phyloP scores from a whole-genome alignment of 108 stramenopile species.

The Cylindrotheca closterium region DNA sequence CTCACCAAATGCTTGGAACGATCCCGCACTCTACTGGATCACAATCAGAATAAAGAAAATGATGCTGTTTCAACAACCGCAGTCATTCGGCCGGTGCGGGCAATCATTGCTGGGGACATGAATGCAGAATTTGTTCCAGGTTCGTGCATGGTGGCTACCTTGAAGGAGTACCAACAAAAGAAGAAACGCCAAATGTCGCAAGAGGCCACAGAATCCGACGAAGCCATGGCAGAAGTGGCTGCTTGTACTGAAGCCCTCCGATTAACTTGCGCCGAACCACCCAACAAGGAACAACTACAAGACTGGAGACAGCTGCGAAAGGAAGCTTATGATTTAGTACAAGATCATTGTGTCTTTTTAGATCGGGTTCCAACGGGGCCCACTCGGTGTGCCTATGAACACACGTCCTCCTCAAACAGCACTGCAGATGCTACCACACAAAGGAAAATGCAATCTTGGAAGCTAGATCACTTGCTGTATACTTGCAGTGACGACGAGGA shows the following conservation, averaged over 20 bases:
- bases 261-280: background rate
- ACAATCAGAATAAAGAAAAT: no score
- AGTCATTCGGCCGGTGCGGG: conserved; percentile 5
- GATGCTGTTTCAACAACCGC: background rate
- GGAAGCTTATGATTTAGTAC: conserved; percentile 19
- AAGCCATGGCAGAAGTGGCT: background rate
- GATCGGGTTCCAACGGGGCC: conserved; percentile 29
- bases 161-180: conserved; percentile 10
- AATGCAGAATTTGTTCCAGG: conserved; percentile 45
- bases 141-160: conserved; percentile 41
- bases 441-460: conserved; percentile 38
- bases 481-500: conserved; percentile 19
- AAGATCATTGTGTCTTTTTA: conserved; percentile 27
- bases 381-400: conserved; percentile 48
- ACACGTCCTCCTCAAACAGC: conserved; percentile 34
- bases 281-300: conserved; percentile 30
- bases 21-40: conserved; percentile 1
- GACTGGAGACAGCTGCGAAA: conserved; percentile 37
- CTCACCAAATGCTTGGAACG: conserved; percentile 34
- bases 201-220: background rate
- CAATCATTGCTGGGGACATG: conserved; percentile 53
- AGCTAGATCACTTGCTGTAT: conserved; percentile 56
- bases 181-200: background rate
- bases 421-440: background rate
- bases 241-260: background rate